Conservation (phyloP, 73 alveolate species). For the Paramecium octaurelia region DNA sequence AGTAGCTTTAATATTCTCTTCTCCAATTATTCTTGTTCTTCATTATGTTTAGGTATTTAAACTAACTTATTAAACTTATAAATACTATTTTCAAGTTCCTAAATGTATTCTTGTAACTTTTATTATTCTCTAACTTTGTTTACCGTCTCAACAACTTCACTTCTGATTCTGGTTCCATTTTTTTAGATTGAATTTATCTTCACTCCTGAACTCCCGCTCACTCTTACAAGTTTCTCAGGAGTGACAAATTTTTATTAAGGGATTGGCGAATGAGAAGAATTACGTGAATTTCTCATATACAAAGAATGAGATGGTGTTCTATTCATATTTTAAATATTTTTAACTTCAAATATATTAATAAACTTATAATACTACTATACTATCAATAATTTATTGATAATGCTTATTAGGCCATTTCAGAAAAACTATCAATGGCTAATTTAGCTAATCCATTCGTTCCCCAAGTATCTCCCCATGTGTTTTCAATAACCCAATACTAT, state of each 20-base stretch:
- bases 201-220: slow-evolving; percentile 5
- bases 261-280: neutral
- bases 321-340: neutral
- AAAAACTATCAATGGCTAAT: neutral
- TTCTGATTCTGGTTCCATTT: neutral
- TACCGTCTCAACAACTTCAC: neutral
- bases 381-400: neutral
- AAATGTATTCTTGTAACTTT: neutral
- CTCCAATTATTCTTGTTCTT: neutral
- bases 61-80: neutral
- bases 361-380: neutral
- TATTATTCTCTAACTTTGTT: neutral
- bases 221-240: slow-evolving; percentile 15
- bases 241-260: neutral
- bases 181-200: neutral
- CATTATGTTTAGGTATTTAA: neutral
- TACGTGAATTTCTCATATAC: neutral
- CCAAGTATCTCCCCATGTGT: neutral
- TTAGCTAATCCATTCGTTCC: neutral
- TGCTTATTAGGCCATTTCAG: neutral
- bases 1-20: neutral
- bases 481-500: neutral
- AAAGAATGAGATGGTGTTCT: neutral
- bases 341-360: neutral
- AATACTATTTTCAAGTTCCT: neutral